Base-by-base conservation (phyloP, 176 grass and related monocot genomes). In the Cenchrus fungigraminus region DNA sequence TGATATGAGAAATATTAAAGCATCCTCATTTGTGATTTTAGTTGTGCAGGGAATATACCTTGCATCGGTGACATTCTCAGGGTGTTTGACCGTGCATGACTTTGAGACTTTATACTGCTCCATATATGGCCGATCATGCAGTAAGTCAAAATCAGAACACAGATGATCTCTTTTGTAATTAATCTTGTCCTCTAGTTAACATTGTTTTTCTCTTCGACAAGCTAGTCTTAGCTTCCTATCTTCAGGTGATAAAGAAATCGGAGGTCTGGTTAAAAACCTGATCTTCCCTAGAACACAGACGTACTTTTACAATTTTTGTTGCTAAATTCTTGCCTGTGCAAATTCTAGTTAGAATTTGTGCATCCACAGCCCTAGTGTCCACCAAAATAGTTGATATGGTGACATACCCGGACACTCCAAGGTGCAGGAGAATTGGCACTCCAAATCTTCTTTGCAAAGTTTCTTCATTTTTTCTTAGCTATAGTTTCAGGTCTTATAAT, bases 61-160 rank as follows among this genome's bases (percentile, higher is more conserved):
- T 87, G 93, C 96, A 71, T 95, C 93, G 69, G 93, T 95, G 65
- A 95, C 96, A 87, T 74, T 83, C 79, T 90, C 93, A 52, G 96
- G 96, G 37, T 98, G 96, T 90, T 80, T 98, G 75, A 95, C 96
- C 37, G 93, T 98, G 81, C 89, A 98, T 68, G 96, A 98, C 76
- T 98, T 98, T 78, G 96, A 98, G 84, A 92, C 87, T 11, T 87
- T 98, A 45, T 98, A 98, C 76, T 93, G 93, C 77, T 83, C 86
- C 76, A 72, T 78, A 53, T 87, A 92, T 75, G 89, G 88, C 72
- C 83, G 89, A 82, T 87, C 80, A 59, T 73, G 56, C 62, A 53
- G 91, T 98, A 95, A 90, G 86, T 87, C 90, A 86, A 84, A 80
- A 67, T 28, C 74, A 25, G 64, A 71, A 86, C 73, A 14, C 42